Percentiles rank a stretch among this genome's conserved stretches.
These are phyloP conservation scores for Termitomyces sp. DNA, from an alignment of 768 basidiomycete genomes.

Conservation along the genomic window DNA sequence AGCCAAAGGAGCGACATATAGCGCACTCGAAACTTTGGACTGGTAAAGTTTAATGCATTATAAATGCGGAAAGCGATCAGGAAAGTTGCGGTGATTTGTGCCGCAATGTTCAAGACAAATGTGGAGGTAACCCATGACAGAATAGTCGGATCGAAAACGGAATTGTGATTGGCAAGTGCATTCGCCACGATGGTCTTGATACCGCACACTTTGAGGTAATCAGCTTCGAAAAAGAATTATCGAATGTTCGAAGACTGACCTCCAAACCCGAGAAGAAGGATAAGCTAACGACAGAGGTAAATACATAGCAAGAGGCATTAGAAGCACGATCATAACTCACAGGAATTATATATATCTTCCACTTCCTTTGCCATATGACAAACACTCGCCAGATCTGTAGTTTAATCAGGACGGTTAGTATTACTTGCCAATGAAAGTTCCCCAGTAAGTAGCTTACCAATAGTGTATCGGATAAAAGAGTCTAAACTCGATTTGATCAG, in stretches of 20 bases:
- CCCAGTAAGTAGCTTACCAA: conserved; percentile 12
- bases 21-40: conserved; percentile 10
- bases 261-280: conserved; percentile 18
- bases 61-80: conserved; percentile 20
- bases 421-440: neutral
- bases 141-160: conserved; percentile 19
- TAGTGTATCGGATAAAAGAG: conserved; percentile 19
- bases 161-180: conserved; percentile 7
- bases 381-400: conserved; percentile 22
- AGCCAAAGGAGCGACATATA: conserved; percentile 19
- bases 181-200: conserved; percentile 19
- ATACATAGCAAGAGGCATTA: neutral
- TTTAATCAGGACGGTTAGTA: neutral
- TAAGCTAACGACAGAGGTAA: conserved; percentile 5
- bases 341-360: conserved; percentile 15
- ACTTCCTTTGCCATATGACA: conserved; percentile 20
- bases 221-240: neutral
- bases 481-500: conserved; percentile 9
- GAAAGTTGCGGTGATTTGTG: conserved; percentile 18
- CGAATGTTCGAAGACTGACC: conserved; percentile 7
- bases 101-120: conserved; percentile 22
- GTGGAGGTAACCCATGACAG: conserved; percentile 21
- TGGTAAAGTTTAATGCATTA: conserved; percentile 12
- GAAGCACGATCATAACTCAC: conserved; percentile 8
- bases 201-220: conserved; percentile 14